Conservation (phyloP, 257 asterid genomes). For the Euphrasia confusa region DNA sequence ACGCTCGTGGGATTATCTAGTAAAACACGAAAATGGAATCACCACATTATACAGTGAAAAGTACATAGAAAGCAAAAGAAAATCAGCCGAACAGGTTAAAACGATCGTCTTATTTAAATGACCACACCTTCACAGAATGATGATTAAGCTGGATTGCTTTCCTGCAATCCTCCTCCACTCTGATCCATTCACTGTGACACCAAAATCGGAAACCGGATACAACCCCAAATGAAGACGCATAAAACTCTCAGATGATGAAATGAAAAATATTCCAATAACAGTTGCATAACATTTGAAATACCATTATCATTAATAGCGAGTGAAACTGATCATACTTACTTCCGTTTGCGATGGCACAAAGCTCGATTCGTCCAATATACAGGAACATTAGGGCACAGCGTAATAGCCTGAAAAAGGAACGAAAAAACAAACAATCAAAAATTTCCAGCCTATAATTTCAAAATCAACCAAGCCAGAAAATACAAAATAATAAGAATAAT, state of each 20-base stretch:
- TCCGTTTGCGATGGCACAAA: slow-evolving; percentile 70
- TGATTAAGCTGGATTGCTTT: slow-evolving; percentile 60
- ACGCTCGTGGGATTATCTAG: too few relatives aligned
- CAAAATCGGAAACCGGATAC: not conserved
- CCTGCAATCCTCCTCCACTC: slow-evolving; percentile 75
- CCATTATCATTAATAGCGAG: slow-evolving; percentile 4
- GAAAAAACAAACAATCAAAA: slow-evolving; percentile 3
- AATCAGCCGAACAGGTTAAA: not conserved
- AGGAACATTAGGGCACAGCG: slow-evolving; percentile 85
- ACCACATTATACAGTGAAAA: not conserved
- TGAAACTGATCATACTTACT: slow-evolving; percentile 46
- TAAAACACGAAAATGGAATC: not conserved
- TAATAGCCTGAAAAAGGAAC: slow-evolving; percentile 50
- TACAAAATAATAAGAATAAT: not conserved
- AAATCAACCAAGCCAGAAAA: not conserved
- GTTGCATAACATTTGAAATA: slow-evolving; percentile 9
- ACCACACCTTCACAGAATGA: slow-evolving; percentile 49
- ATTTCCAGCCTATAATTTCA: slow-evolving; percentile 1
- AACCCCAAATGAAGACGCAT: slow-evolving; percentile 11
- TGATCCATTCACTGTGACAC: slow-evolving; percentile 60
- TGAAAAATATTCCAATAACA: slow-evolving; percentile 1
- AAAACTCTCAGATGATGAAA: not conserved
- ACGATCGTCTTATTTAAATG: not conserved
- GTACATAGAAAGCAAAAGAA: not conserved
- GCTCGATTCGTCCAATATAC: slow-evolving; percentile 95